A percentile compares a stretch with the other conserved stretches of the same genome.
Evolutionary conservation across 2,329 filamentous ascomycete genomes (phyloP).

Genomic region (Phialophora expanda): DNA sequence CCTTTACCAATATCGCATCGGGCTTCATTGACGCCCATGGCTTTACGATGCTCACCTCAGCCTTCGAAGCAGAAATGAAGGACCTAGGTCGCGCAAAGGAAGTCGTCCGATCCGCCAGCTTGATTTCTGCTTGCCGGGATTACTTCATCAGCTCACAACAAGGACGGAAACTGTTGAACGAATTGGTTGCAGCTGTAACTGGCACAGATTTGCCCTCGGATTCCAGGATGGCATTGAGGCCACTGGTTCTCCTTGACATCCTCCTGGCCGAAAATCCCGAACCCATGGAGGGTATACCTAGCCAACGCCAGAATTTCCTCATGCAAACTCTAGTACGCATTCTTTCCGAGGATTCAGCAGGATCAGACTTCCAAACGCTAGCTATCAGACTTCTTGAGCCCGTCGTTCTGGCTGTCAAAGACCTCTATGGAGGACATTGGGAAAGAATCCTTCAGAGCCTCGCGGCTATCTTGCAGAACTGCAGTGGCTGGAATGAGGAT

Average conservation of each 20-base stretch:
- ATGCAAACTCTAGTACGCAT: constrained; percentile 76
- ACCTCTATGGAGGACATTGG: constrained; percentile 91
- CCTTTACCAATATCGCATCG: constrained; percentile 49
- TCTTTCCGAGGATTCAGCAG: constrained; percentile 60
- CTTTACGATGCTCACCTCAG: constrained; percentile 43
- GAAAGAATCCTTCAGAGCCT: constrained; percentile 66
- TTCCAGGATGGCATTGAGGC: constrained; percentile 13
- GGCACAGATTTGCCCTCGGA: constrained; percentile 41
- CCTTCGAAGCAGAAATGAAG: constrained; percentile 42
- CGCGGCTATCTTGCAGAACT: constrained; percentile 62
- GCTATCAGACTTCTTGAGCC: constrained; percentile 53
- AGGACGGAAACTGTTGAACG: constrained; percentile 62
- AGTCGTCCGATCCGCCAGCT: constrained; percentile 54
- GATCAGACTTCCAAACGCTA: constrained; percentile 45
- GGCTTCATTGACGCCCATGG: constrained; percentile 40
- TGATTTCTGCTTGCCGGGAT: constrained; percentile 56
- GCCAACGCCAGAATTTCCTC: constrained; percentile 77
- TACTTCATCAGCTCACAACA: constrained; percentile 55
- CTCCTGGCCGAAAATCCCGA: constrained; percentile 57
- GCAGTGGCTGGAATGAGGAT: constrained; percentile 54
- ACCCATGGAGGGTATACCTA: constrained; percentile 55
- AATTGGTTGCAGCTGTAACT: constrained; percentile 65
- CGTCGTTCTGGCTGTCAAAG: constrained; percentile 74
- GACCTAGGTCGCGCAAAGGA: constrained; percentile 48
- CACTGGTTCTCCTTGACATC: constrained; percentile 61